Evolutionary conservation across 108 stramenopile species (phyloP), one percentile per base, ranked within the genome.

Genomic region (Cyclotella baltica): DNA sequence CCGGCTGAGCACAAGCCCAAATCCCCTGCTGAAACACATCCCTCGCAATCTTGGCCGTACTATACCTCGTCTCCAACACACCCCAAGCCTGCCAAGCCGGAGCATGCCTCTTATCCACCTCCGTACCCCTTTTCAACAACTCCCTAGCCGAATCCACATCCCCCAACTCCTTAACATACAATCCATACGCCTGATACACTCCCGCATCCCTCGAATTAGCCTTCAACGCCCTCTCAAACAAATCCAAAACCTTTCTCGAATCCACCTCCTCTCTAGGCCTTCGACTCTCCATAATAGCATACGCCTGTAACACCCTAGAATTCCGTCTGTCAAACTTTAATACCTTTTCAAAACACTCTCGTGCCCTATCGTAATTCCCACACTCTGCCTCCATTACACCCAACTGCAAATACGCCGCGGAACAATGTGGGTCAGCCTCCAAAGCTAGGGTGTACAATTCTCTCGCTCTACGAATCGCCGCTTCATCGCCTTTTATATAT

Each of bases 11-110:
- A 68, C 95, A 96, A 2, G 90, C 78, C 95, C 95, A 96, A 47
- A 96, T 96, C 13, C 95, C 95, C 69, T 96, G 88, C 77, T 96
- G 95, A 59, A 96, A 96, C 29, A 96, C 84, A 57, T 87, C 84
- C 30, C 95, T 82, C 48, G 93, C 95, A 43, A 74, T 81, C 59
- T 89, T 88, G 18, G 93, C 73, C 25, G 86, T 80, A 47, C 90
- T 91, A 69, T 89, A 80, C 1, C 89, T 80, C 9, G 90, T 96
- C 77, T 96, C 95, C 29, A 96, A 73, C n/a, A 96, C 95, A 56
- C 93, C 95, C 93, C 93, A 96, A 37, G 95, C 95, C 73, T 93
- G 95, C 95, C 95, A 96, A 9, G 83, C 89, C 4, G 95, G 85
- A 16, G 95, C 89, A 75, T 96, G 95, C 30, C 92, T 84, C 73